Conservation (phyloP, 2,329 filamentous ascomycete species). For the Chaetomium globosum region DNA sequence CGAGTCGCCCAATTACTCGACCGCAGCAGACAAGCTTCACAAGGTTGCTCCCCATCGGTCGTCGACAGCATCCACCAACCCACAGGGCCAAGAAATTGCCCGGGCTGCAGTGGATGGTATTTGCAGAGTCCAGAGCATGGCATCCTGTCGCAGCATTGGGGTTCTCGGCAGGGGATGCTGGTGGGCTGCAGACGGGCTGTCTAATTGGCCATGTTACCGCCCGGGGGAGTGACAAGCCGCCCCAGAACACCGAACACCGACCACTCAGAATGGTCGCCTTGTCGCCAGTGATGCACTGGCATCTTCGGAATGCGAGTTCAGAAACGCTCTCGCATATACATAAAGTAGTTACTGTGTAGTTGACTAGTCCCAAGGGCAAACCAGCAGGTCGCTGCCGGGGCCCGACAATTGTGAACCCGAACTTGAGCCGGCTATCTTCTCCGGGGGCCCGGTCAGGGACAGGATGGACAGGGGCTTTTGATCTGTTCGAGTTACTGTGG, state of each 20-base stretch:
- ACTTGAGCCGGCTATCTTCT: not conserved
- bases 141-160: conserved; percentile 21
- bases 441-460: not conserved
- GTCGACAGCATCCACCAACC: conserved; percentile 3
- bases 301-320: not conserved
- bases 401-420: not conserved
- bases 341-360: not conserved
- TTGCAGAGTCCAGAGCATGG: conserved; percentile 22
- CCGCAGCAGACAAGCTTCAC: not conserved
- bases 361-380: not conserved
- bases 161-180: conserved; percentile 30
- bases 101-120: conserved; percentile 7
- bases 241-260: conserved; percentile 10
- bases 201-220: conserved; percentile 42
- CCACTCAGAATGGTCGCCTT: conserved; percentile 32
- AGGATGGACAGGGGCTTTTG: not conserved
- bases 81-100: not conserved
- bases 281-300: conserved; percentile 21
- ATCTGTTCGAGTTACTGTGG: not conserved
- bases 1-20: conserved; percentile 5
- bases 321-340: not conserved
- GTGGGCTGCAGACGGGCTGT: conserved; percentile 19
- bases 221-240: conserved; percentile 40
- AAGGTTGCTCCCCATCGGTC: not conserved
- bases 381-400: not conserved